phyloP scores from a whole-genome alignment of 768 basidiomycete species.

The Leucocoprinus leucothites region DNA sequence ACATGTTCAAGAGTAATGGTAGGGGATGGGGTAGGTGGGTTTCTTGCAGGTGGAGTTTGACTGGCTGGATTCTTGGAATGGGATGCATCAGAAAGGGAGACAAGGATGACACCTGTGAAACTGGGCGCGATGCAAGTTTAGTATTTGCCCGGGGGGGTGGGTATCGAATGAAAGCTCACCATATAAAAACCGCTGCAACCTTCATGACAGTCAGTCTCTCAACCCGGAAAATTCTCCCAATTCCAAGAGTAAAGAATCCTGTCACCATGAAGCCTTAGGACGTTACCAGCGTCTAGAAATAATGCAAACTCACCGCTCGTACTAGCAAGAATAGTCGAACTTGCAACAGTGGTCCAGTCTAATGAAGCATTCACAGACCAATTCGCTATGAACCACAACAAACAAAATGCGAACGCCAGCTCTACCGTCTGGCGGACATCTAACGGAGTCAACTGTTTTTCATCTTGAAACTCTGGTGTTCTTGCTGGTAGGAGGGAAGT shows the following conservation, averaged over 20 bases:
- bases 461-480: background rate
- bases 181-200: conserved; percentile 71
- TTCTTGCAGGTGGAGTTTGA: conserved; percentile 17
- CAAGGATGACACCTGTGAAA: conserved; percentile 77
- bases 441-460: conserved; percentile 21
- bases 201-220: conserved; percentile 75
- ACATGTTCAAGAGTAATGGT: conserved; percentile 37
- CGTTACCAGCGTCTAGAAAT: background rate
- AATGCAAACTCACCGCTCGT: conserved; percentile 68
- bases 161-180: conserved; percentile 40
- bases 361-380: conserved; percentile 86
- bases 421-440: conserved; percentile 63
- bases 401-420: conserved; percentile 78
- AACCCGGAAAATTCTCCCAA: conserved; percentile 80
- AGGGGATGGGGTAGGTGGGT: conserved; percentile 15
- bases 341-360: conserved; percentile 90
- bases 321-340: conserved; percentile 84
- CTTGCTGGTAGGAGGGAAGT: background rate
- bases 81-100: conserved; percentile 81
- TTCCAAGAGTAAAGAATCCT: conserved; percentile 92
- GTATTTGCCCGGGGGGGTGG: background rate
- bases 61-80: conserved; percentile 22
- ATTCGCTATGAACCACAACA: conserved; percentile 93
- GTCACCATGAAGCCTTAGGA: background rate
- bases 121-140: conserved; percentile 17